phyloP scores from a whole-genome alignment of 805 yeast genomes.

The Yarrowia hollandica region DNA sequence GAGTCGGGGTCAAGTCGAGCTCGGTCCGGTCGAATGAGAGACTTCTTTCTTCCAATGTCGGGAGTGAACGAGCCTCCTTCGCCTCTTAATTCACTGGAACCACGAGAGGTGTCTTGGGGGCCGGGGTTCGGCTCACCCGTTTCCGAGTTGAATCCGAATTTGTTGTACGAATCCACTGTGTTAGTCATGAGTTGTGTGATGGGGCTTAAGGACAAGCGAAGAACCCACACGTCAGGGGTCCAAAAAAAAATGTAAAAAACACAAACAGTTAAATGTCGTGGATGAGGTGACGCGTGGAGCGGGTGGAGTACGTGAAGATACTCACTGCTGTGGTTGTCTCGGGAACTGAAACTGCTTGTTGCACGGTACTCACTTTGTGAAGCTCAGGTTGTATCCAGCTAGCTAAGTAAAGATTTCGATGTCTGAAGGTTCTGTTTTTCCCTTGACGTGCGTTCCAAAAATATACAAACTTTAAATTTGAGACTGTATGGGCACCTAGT shows the following conservation, averaged over 20 bases:
- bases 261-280: background rate
- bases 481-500: conserved; percentile 8
- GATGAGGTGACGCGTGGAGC: background rate
- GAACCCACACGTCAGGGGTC: conserved; percentile 1
- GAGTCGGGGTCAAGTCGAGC: conserved; percentile 62
- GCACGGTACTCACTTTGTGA: conserved; percentile 22
- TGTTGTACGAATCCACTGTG: conserved; percentile 28
- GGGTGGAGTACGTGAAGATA: background rate
- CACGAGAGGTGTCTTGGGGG: conserved; percentile 15
- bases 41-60: conserved; percentile 50
- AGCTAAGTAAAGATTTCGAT: conserved; percentile 1
- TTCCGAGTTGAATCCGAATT: conserved; percentile 26
- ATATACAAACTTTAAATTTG: conserved; percentile 7
- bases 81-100: conserved; percentile 5
- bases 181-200: background rate
- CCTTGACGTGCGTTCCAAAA: conserved; percentile 24
- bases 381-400: conserved; percentile 21
- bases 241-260: background rate
- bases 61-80: conserved; percentile 10
- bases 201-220: background rate
- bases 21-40: conserved; percentile 85
- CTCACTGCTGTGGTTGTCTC: background rate
- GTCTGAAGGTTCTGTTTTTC: conserved; percentile 19
- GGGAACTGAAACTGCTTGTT: background rate
- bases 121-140: conserved; percentile 23